These are phyloP conservation scores for Clitopilus hobsonii DNA, from an alignment of 768 basidiomycete species.

Conservation along the genomic window DNA sequence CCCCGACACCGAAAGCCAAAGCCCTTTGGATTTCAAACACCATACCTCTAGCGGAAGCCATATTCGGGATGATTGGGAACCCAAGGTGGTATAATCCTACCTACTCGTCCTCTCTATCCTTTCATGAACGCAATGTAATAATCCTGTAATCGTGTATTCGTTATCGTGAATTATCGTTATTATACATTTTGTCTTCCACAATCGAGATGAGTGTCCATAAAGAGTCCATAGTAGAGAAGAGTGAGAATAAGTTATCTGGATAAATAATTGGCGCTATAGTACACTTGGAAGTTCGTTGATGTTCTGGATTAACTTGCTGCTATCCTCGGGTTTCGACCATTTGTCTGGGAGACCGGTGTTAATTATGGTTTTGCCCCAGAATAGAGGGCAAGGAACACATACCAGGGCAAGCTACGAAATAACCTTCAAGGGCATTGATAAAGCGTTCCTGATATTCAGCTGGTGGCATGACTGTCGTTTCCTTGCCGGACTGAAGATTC, in stretches of 20 bases:
- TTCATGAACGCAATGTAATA: neutral
- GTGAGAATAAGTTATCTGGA: slow-evolving; percentile 7
- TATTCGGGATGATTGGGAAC: neutral
- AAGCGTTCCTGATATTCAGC: slow-evolving; percentile 78
- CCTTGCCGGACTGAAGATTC: slow-evolving; percentile 62
- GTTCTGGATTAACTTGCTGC: slow-evolving; percentile 32
- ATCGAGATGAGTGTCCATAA: too few species aligned
- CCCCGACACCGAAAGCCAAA: slow-evolving; percentile 7
- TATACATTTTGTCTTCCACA: neutral
- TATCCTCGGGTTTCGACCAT: slow-evolving; percentile 44
- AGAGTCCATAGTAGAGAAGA: too few species aligned
- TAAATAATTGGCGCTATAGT: slow-evolving; percentile 21
- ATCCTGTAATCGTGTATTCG: neutral
- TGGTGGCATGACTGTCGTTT: slow-evolving; percentile 78
- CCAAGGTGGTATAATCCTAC: neutral
- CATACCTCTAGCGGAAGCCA: neutral
- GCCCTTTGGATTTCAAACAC: slow-evolving; percentile 1
- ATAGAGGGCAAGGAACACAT: slow-evolving; percentile 4
- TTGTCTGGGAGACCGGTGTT: slow-evolving; percentile 39
- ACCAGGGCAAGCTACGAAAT: slow-evolving; percentile 79
- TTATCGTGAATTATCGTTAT: neutral
- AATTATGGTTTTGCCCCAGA: too few species aligned
- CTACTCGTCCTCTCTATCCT: neutral
- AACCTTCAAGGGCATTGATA: slow-evolving; percentile 63
- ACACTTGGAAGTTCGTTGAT: slow-evolving; percentile 37